phyloP scores from a whole-genome alignment of 2,329 filamentous ascomycete genomes.

The Exserohilum turcica region DNA sequence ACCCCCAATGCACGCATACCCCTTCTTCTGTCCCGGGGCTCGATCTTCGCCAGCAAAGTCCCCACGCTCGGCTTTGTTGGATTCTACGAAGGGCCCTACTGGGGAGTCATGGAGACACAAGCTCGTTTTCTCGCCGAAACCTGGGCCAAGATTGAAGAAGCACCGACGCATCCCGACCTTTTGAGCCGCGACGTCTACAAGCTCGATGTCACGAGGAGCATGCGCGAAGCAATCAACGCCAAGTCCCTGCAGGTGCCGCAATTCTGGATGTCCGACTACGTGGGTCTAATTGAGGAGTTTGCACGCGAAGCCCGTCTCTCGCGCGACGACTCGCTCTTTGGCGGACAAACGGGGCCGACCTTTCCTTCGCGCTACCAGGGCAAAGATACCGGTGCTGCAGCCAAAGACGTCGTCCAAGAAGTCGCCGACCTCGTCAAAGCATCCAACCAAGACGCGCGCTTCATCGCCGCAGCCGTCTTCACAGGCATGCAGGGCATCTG shows the following conservation, averaged over 20 bases:
- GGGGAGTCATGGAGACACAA: constrained; percentile 88
- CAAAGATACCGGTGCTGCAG: constrained; percentile 46
- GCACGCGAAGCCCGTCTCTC: constrained; percentile 62
- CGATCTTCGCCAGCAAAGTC: constrained; percentile 64
- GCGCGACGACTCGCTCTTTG: constrained; percentile 47
- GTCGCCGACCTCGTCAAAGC: constrained; percentile 50
- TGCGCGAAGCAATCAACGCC: constrained; percentile 53
- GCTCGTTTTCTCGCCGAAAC: constrained; percentile 68
- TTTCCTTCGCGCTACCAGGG: constrained; percentile 43
- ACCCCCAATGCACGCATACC: constrained; percentile 53
- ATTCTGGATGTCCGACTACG: constrained; percentile 84
- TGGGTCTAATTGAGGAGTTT: constrained; percentile 75
- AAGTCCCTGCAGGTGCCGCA: constrained; percentile 60
- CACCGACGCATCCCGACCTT: constrained; percentile 19
- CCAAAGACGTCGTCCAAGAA: constrained; percentile 53
- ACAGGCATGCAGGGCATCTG: constrained; percentile 72
- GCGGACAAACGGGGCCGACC: constrained; percentile 56
- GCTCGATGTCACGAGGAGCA: constrained; percentile 28
- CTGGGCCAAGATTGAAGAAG: constrained; percentile 55
- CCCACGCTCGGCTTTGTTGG: constrained; percentile 77
- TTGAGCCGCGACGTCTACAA: constrained; percentile 13
- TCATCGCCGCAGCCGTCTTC: constrained; percentile 70
- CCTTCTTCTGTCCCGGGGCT: constrained; percentile 69
- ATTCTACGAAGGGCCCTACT: constrained; percentile 83
- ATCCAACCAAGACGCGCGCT: constrained; percentile 55